Base-by-base conservation (phyloP, 768 basidiomycete species). In the Holtermannia corniformis region DNA sequence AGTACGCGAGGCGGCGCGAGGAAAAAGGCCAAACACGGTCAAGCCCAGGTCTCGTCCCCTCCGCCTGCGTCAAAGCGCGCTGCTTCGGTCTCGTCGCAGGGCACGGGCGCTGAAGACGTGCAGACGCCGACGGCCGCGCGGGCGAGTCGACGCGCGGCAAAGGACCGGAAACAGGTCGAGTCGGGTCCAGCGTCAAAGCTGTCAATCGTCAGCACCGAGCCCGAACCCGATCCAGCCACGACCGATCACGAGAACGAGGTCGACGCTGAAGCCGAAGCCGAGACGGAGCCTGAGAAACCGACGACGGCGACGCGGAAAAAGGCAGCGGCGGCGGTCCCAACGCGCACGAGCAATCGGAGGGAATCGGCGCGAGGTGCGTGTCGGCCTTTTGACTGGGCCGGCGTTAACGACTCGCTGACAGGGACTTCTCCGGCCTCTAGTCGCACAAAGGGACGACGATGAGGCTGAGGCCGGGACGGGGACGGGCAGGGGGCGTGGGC, bases 211-310 rank as follows among this genome's bases (percentile, higher is more conserved):
- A 37, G 16, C 32, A 37, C 16, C 10, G 32, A 7, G 32, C n/a
- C n/a, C n/a, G 32, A 37, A 37, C 10, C 10, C 7, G 32, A 37
- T 37, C 10, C 7, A 37, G 32, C 32, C 10, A 16, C 22, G 11
- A n/a, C n/a, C n/a, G n/a, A n/a, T n/a, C n/a, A n/a, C n/a, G 56
- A 56, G 21, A 48, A 4, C n/a, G 55, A 57, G 14, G 56, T 45
- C 4, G 55, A 41, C 21, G 57, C 56, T 21, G 56, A 28, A 27
- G 55, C 57, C 32, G 57, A 56, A 13, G 46, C 14, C 24, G 59
- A 54, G n/a, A n/a, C 43, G 46, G 16, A 21, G 52, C 22, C 14
- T 37, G 43, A 25, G 47, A 47, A 13, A 37, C 16, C 12, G 61
- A 58, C 19, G 63, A 49, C 32, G 32, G 13, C 42, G 41, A 42